Base-by-base conservation (phyloP, 2,329 filamentous ascomycete species). In the Aspergillus eucalypticola region DNA sequence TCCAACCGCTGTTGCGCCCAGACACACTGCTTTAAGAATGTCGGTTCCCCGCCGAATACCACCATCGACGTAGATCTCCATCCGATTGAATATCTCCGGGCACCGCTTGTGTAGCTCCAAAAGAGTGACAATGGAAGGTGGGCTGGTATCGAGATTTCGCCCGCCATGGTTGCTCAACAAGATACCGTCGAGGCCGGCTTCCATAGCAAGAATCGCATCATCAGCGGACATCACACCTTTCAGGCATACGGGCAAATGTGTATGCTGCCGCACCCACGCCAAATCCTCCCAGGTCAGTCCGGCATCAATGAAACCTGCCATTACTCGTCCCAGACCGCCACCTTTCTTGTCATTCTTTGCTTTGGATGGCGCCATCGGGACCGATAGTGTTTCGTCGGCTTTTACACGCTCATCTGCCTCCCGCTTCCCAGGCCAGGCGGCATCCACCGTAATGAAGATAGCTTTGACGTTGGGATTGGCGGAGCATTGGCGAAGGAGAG, bases 91-190 rank as follows among this genome's bases (percentile, higher is more conserved):
- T 0, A 82, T 76, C 59, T 83, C 79, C 0, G 83, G 83, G 56
- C 78, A 84, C 8, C 75, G 73, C 48, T 70, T 78, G 13, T 84
- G 80, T 13, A 85, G 77, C 64, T 85, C 83, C 2, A 85, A 69
- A 0, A 85, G 74, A 0, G 82, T 81, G 17, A 85, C 73, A 6
- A 85, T 81, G 0, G 79, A 78, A 0, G 83, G 79, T 29, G 70
- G 82, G 44, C 73, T 77, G 32, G 81, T 83, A 54, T 86, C 84
- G 1, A 85, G 74, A 1, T 83, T 82, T 27, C 85, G 75, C 3
- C 85, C 85, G 17, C 85, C 84, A 58, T 87, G 85, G 61, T 87
- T 87, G 61, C 81, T 84, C 35, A 87, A 64, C 59, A 85, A 70
- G 50, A 87, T 83, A 1, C 84, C 84, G 59, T 84, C 79, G 51